Evolutionary conservation across 2,329 filamentous ascomycete genomes (phyloP).

Genomic region (Xylariaceae sp.): DNA sequence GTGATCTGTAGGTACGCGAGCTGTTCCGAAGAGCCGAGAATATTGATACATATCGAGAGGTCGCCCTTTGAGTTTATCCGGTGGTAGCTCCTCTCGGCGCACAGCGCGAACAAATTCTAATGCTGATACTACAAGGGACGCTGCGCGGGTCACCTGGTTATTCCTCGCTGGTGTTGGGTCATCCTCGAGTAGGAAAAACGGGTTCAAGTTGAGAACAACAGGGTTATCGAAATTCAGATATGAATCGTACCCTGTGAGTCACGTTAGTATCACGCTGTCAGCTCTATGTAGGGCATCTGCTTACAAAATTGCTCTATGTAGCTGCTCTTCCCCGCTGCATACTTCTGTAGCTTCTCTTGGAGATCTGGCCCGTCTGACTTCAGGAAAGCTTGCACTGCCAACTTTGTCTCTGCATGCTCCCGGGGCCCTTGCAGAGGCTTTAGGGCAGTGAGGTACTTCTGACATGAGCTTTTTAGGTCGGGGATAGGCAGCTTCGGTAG

Average conservation of each 20-base stretch:
- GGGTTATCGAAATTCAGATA: constrained; percentile 98
- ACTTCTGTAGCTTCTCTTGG: constrained; percentile 88
- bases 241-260: constrained; percentile 86
- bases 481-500: constrained; percentile 93
- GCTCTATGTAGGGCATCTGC: constrained; percentile 44
- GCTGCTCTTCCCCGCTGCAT: constrained; percentile 88
- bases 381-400: constrained; percentile 84
- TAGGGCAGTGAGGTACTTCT: constrained; percentile 80
- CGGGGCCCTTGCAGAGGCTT: constrained; percentile 80
- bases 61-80: constrained; percentile 82
- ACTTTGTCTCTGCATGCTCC: constrained; percentile 82
- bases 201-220: constrained; percentile 95
- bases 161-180: constrained; percentile 96
- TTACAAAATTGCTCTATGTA: constrained; percentile 99
- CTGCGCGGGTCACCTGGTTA: constrained; percentile 93
- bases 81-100: constrained; percentile 87
- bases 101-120: constrained; percentile 93
- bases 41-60: constrained; percentile 99
- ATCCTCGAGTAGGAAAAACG: constrained; percentile 96
- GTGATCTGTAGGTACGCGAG: constrained; percentile 89
- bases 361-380: constrained; percentile 80
- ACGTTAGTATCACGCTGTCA: constrained; percentile 22
- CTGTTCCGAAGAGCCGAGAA: constrained; percentile 92
- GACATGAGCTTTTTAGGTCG: constrained; percentile 78
- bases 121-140: constrained; percentile 88